Base-by-base conservation (phyloP, 2,329 filamentous ascomycete genomes). In the Thyridium curvatum region DNA sequence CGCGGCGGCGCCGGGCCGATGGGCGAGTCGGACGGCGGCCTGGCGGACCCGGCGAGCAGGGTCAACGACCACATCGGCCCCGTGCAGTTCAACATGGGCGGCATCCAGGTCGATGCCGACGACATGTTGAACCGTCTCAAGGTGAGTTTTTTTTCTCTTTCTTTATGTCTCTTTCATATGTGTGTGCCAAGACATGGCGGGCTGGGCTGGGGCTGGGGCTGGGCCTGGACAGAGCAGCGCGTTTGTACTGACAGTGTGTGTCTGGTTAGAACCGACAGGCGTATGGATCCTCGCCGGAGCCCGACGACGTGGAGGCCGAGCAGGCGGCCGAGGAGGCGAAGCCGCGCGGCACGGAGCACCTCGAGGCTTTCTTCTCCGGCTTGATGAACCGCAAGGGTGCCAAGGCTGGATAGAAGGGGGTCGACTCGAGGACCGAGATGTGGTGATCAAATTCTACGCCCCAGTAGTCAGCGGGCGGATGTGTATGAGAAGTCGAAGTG, bases 1-100 rank as follows among this genome's bases (percentile, higher is more conserved):
- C 21, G 21, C 6, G 21, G 21, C 21, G 21, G 21, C 6, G 21
- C 21, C n/a, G n/a, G n/a, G 21, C 21, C 6, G 10, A 6, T 26
- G 6, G 21, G 6, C 21, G 21, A 26, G 21, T 26, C 21, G 21
- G 21, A 26, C 18, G 52, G 51, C 41, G 51, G 54, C 21, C 51
- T 54, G 35, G 51, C 50, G 9, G 45, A 38, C 7, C 50, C 52
- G 31, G 56, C 51, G 46, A 71, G 67, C 45, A 68, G 63, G 46
- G 69, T 76, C 39, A 82, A 81, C 50, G 86, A 91, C 53, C 89
- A 94, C 52, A 94, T 95, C 53, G 90, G 90, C 0, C 89, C 90
- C 1, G 89, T 96, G 47, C 89, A 95, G 56, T 96, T 97, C 67
- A 98, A 98, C 59, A 93, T 98, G 75, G 93, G 93, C 32, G 93